These are phyloP conservation scores for Fusarium solani-melongenae DNA, from an alignment of 2,329 filamentous ascomycete species.

Conservation along the genomic window DNA sequence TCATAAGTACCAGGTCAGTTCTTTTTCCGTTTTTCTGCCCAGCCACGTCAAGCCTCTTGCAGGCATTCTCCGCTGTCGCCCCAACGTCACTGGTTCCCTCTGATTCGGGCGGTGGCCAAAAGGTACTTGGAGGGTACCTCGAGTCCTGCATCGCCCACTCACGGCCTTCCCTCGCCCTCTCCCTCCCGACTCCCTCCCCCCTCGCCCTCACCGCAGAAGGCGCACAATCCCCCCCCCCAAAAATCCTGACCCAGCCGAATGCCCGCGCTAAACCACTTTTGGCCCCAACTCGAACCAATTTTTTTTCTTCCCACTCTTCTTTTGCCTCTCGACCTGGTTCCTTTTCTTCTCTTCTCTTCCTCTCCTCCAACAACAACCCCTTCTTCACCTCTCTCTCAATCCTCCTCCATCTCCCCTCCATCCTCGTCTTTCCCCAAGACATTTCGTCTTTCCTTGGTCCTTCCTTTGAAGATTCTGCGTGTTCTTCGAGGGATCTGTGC, in stretches of 20 bases:
- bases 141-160: constrained; percentile 35
- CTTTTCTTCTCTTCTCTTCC: constrained; percentile 48
- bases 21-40: constrained; percentile 20
- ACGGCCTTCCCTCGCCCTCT: constrained; percentile 42
- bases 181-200: constrained; percentile 20
- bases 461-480: constrained; percentile 60
- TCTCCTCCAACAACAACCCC: constrained; percentile 34
- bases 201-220: constrained; percentile 43
- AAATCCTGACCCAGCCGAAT: constrained; percentile 38
- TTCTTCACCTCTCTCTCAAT: constrained; percentile 35
- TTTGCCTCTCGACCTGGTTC: constrained; percentile 48
- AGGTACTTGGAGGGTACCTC: constrained; percentile 37
- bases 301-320: constrained; percentile 50
- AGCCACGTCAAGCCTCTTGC: constrained; percentile 36
- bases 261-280: constrained; percentile 47
- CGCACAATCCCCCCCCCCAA: constrained; percentile 36
- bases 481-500: constrained; percentile 54
- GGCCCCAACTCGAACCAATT: constrained; percentile 47
- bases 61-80: constrained; percentile 20
- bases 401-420: constrained; percentile 44
- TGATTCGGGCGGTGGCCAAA: constrained; percentile 40
- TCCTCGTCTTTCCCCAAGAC: constrained; percentile 47
- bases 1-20: constrained; percentile 31
- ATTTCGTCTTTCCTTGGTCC: constrained; percentile 55
- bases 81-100: constrained; percentile 32